Base-by-base conservation (phyloP, 176 grass and related monocot species). In the Ensete ventricosum region DNA sequence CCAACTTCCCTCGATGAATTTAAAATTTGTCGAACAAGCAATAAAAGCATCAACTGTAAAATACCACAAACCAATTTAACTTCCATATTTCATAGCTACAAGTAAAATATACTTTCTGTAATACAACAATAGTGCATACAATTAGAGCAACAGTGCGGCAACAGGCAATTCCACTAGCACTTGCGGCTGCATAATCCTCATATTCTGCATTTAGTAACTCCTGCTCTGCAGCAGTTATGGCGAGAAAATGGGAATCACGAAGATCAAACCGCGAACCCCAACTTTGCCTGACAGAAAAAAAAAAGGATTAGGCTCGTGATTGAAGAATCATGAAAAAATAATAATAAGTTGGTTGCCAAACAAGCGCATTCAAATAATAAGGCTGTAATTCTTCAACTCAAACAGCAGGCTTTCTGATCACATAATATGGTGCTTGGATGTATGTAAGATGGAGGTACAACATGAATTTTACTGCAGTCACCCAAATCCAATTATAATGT, bases 241-340 rank as follows among this genome's bases (percentile, higher is more conserved):
- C 75, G 24, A 77, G 60, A 23, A 77, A 77, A 77, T 77, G 75
- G 58, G 75, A 65, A 63, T 77, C 75, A 24, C n/a, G 75, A 65
- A 77, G 58, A 64, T 64, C 34, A 23, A 77, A 64, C 43, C 13
- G 75, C 65, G 75, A 23, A 24, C 75, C 60, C 75, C 75, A 77
- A 64, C 58, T 77, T 77, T 77, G 75, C n/a, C 75, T 77, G 48
- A 64, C 19, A 76, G 43, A 9, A 74, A 16, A 59, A 1, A 49
- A 52, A 13, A 54, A 77, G 14, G 25, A 64, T 24, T 52, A 77
- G 59, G 48, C 14, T 43, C 75, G 53, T 24, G 59, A 51, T 25
- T 65, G 21, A 75, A 43, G 27, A 20, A 20, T 49, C 20, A 43
- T 43, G 34, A 4, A 43, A 43, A 43, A 4, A 2, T 4, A 43